Evolutionary conservation across 306 rosid species (phyloP).

Genomic region (Acacia confusa): DNA sequence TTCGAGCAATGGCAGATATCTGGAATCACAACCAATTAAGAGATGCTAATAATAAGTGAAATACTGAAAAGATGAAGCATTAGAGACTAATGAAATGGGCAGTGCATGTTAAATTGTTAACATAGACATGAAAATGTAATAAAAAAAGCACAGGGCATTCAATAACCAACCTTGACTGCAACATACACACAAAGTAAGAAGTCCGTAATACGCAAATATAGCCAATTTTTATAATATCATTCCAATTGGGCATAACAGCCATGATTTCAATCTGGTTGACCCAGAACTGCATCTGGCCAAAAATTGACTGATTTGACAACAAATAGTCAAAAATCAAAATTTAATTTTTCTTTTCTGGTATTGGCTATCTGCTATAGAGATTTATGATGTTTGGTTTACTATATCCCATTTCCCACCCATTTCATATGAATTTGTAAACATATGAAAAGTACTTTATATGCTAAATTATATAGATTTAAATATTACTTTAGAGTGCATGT

Average conservation of each 20-base stretch:
- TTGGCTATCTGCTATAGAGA: not conserved
- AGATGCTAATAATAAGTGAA: not conserved
- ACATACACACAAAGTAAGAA: not conserved
- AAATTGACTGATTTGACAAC: not conserved
- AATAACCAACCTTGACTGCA: not conserved
- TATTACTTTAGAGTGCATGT: not conserved
- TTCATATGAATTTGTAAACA: not conserved
- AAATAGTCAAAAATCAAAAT: not conserved
- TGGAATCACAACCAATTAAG: constrained; percentile 29
- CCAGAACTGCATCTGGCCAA: not conserved
- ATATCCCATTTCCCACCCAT: not conserved
- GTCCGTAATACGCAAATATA: not conserved
- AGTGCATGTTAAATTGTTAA: not conserved
- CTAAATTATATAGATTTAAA: not conserved
- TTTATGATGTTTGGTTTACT: not conserved
- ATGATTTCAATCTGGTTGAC: not conserved
- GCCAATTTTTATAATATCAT: not conserved
- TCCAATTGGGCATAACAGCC: not conserved
- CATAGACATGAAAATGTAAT: not conserved
- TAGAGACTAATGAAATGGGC: not conserved
- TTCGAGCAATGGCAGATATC: constrained; percentile 91
- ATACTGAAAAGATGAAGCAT: not conserved
- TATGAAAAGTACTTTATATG: not conserved
- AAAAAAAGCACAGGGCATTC: not conserved
- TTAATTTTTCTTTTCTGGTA: not conserved